Evolutionary conservation across 371 early-diverging fungal genomes (phyloP).

Genomic region (Rhizopus stolonifer): DNA sequence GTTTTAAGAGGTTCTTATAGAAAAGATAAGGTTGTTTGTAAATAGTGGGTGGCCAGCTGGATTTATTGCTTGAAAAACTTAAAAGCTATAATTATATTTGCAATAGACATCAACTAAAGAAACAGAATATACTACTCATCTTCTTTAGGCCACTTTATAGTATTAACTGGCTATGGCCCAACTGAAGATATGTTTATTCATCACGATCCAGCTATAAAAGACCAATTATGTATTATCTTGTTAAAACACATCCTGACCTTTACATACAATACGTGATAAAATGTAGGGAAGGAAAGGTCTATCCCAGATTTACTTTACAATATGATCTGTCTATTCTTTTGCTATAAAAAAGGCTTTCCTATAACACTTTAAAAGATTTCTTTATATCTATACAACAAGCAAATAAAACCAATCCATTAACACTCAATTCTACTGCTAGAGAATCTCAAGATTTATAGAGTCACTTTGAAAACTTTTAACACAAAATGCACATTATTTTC

Average conservation of each 20-base stretch:
- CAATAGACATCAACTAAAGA: constrained; percentile 8
- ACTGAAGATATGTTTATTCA: constrained; percentile 67
- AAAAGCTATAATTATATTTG: constrained; percentile 54
- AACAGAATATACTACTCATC: neutral
- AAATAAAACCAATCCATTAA: no score
- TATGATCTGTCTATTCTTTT: no score
- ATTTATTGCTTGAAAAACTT: constrained; percentile 42
- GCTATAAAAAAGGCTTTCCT: no score
- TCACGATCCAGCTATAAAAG: constrained; percentile 68
- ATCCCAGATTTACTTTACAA: no score
- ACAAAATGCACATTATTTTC: neutral
- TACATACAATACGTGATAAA: no score
- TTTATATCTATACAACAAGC: no score
- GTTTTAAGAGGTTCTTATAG: constrained; percentile 78
- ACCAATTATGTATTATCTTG: constrained; percentile 63
- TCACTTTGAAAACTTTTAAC: neutral
- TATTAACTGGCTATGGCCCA: constrained; percentile 70
- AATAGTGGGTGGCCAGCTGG: constrained; percentile 43
- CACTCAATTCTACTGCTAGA: no score
- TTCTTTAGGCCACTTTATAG: constrained; percentile 69
- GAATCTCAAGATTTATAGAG: no score
- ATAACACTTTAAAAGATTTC: no score
- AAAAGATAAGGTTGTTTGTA: constrained; percentile 39
- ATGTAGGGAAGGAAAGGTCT: no score
- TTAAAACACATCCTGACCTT: no score